Evolutionary conservation across 345 rosid species (phyloP), one percentile per base, ranked within the genome.

Genomic region (Mercurialis annua): DNA sequence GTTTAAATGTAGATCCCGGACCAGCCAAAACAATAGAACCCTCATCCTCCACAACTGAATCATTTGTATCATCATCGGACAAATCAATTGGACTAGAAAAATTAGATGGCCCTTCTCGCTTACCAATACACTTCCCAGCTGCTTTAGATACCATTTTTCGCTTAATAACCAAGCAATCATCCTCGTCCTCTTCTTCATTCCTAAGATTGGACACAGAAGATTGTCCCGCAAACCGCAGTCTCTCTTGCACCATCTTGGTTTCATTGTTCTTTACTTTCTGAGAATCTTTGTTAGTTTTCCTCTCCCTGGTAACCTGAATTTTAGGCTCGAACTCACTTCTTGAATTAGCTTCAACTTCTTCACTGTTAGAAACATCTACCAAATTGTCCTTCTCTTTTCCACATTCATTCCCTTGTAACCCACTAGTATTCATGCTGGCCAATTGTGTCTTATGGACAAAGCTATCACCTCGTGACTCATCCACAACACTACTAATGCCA

Each of bases 1-100:
- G 75, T 61, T 62, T 76, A 78, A 81, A 94, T 42, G 85, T 76
- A 47, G 68, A 82, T 16, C 68, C 80, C 33, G 66, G 83, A 65
- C 88, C 86, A 68, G 48, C 76, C 68, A 94, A 80, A 43, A 70
- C 70, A 69, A 94, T 66, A 62, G 83, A 78, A 46, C 76, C 84
- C 21, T 81, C 82, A 71, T 79, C 91, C 36, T 74, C 77, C 26
- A 51, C 64, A 69, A 51, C 64, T 54, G 69, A 60, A 20, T 71
- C 75, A 71, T 87, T 81, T 5, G 52, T 68, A 64, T 31, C 60
- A 71, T 75, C 86, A 66, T 85, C 86, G 18, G 27, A 58, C 64
- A 68, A 59, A 54, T 72, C 71, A 52, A 15, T 63, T 49, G 60
- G 70, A 64, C 50, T 27, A 44, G 84, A 60, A 38, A 26, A 66